Evolutionary conservation across 208 protist genomes (phyloP).

Genomic region (Acanthamoeba lenticulata): DNA sequence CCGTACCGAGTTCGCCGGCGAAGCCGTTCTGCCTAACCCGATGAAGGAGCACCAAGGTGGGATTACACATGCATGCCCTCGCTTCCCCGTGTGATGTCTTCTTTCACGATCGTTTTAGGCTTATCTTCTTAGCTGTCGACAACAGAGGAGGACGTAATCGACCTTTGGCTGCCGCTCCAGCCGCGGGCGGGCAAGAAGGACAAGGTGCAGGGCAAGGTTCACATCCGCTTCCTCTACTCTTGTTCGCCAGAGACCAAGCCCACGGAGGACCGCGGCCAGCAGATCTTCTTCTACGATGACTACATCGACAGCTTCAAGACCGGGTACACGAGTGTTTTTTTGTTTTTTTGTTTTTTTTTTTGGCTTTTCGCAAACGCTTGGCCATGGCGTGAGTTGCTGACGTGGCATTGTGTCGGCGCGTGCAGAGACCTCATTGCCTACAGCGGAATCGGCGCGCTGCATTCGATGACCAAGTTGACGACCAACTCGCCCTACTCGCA

Average conservation of each 20-base stretch:
- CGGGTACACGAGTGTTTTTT: background rate
- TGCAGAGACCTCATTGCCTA: background rate
- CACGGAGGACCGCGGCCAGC: background rate
- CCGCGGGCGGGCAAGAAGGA: conserved; percentile 17
- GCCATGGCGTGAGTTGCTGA: too few species aligned
- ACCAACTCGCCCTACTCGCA: conserved; percentile 43
- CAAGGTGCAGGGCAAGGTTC: conserved; percentile 20
- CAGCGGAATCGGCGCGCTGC: background rate
- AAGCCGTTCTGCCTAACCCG: background rate
- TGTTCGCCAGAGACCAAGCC: conserved; percentile 24
- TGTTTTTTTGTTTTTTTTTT: background rate
- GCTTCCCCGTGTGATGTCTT: too few species aligned
- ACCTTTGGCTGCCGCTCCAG: conserved; percentile 25
- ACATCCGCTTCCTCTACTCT: conserved; percentile 32
- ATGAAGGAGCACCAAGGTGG: conserved; percentile 16
- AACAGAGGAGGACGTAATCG: conserved; percentile 47
- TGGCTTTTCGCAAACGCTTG: too few species aligned
- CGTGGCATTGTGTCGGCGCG: background rate
- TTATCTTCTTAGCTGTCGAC: too few species aligned
- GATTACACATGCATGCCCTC: too few species aligned
- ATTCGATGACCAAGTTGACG: background rate
- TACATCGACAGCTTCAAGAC: conserved; percentile 54
- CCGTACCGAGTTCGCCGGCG: background rate
- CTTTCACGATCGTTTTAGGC: too few species aligned
- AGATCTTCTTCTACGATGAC: conserved; percentile 57